Evolutionary conservation across 2,329 filamentous ascomycete genomes (phyloP).

Genomic region (Lanzia echinophila): DNA sequence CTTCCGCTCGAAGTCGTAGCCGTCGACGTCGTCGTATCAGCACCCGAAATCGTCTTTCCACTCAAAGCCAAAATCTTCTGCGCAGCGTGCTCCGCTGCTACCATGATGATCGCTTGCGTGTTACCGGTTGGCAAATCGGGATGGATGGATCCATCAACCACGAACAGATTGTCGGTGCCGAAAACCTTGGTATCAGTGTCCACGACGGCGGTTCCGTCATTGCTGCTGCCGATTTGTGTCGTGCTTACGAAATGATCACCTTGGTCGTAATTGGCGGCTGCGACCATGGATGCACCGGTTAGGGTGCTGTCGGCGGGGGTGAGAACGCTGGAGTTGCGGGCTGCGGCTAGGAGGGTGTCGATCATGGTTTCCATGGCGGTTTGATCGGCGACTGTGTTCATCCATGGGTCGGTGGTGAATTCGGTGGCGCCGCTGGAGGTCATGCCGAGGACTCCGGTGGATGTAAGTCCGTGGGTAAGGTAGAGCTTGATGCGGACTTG

Average conservation of each 20-base stretch:
- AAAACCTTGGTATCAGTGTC: slow-evolving; percentile 57
- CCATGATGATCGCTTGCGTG: slow-evolving; percentile 57
- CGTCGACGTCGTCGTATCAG: too few species aligned
- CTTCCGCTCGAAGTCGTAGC: neutral
- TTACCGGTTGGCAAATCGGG: slow-evolving; percentile 63
- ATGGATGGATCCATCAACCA: slow-evolving; percentile 62
- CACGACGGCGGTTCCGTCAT: slow-evolving; percentile 52
- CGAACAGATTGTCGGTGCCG: slow-evolving; percentile 60
- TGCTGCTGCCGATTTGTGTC: slow-evolving; percentile 41
- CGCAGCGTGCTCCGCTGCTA: slow-evolving; percentile 57
- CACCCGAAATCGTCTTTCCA: slow-evolving; percentile 1
- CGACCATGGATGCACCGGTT: neutral
- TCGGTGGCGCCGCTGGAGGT: slow-evolving; percentile 36
- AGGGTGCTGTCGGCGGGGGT: slow-evolving; percentile 16
- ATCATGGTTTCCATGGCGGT: slow-evolving; percentile 45
- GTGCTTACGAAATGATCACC: slow-evolving; percentile 15
- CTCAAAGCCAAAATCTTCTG: slow-evolving; percentile 41
- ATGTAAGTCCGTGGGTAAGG: slow-evolving; percentile 44
- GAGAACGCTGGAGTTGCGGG: slow-evolving; percentile 47
- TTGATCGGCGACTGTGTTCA: slow-evolving; percentile 54
- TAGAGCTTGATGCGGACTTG: slow-evolving; percentile 43
- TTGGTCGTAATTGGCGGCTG: neutral
- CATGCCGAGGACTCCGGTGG: slow-evolving; percentile 39
- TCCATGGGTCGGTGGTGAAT: slow-evolving; percentile 37
- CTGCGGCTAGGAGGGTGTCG: slow-evolving; percentile 43